Evolutionary conservation across 768 basidiomycete species (phyloP), one percentile per base, ranked within the genome.

Genomic region (Termitomyces sp.): DNA sequence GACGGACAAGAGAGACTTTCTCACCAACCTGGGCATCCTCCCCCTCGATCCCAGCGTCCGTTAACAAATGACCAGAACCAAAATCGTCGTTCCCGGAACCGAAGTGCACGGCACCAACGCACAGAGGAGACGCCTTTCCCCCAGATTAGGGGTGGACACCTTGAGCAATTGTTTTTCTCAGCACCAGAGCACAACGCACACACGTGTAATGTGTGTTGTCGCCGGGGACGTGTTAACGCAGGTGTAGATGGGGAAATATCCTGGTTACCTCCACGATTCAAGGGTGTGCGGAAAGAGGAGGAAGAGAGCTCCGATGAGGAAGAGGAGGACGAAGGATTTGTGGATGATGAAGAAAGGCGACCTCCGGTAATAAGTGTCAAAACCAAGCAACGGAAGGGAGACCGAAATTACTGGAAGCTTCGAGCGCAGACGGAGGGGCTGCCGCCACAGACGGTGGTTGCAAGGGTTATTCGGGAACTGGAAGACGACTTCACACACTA

Each of bases 401-500:
- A 73, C 41, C 59, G 62, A 40, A 58, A 62, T 41, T 60, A 68
- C 46, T 73, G 72, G 66, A 65, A 61, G 16, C 54, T 61, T 27
- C 61, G 57, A 40, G 74, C 70, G 7, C 62, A 63, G 41, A 69
- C 64, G 57, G 67, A 72, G 39, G 76, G 75, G 46, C 61, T 91
- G 7, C 94, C 93, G 2, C 89, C 93, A 22, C 95, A 98, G 69
- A 94, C 94, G 0, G 83, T 96, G 12, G 79, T 97, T 3, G 79
- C 85, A 27, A 77, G 89, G 3, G 92, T 97, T 11, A 73, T 98
- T 29, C 68, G 88, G 56, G 93, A 96, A 69, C 76, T 99, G 7
- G 96, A 98, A 66, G 94, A 94, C 57, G 96, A 99, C 66, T 98
- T 98, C 64, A 83, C 83, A 33, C 92, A 94, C 71, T 96, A 95